Evolutionary conservation across 805 yeast genomes (phyloP), one percentile per base, ranked within the genome.

Genomic region (Hanseniaspora hatyaiensis): DNA sequence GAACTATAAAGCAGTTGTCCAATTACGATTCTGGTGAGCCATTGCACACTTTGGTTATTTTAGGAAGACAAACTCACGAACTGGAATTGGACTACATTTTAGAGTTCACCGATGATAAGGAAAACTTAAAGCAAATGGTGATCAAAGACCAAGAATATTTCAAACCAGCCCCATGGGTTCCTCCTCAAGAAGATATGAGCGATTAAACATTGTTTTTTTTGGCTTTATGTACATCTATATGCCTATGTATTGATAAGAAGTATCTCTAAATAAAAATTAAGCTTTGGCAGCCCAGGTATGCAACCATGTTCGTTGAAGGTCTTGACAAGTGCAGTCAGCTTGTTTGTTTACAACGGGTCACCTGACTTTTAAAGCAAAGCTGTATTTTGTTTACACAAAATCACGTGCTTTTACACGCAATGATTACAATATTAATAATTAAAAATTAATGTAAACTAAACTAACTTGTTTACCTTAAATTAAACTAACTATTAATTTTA

Each of bases 31-130:
- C 94, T 11, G 98, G 98, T 37, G 95, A 79, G 58, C 98, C 98
- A 24, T 69, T 89, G 55, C 98, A 89, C 63, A 85, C 97, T 8
- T 73, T 89, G 57, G 78, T 89, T 42, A 79, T 89, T 66, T 70
- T 89, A 47, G 98, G 98, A 20, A 76, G 94, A 73, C 89, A 80
- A 66, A 88, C 87, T 20, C 98, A 89, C 59, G 97, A 89, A 52
- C 72, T 89, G 51, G 98, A 89, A 62, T 64, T 85, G 55, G 96
- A 88, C 55, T 89, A 80, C 59, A 66, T 92, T 61, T 67, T 80
- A 51, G 88, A 78, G 56, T 89, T 77, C 65, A 82, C 82, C 26
- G 80, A 76, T 49, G 73, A 85, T 50, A 69, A 63, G 54, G 75
- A 67, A 15, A 61, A 63, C 15, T 76, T 74, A 55, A 72, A 65